These are phyloP conservation scores for Podosphaera aphanis DNA, from an alignment of 2,329 filamentous ascomycete species.

Conservation along the genomic window DNA sequence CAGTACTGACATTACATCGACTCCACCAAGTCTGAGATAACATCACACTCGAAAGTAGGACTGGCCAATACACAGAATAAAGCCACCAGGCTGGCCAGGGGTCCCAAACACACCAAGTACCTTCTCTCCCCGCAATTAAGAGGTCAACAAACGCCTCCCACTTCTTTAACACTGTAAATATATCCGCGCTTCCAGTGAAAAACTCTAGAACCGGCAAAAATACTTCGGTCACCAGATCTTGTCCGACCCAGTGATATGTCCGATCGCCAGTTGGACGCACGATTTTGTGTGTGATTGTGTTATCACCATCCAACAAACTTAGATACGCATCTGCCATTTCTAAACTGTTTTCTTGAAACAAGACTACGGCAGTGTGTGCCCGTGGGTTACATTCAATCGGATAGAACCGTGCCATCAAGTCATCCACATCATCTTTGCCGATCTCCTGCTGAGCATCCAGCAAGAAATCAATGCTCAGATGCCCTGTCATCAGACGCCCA, in stretches of 20 bases:
- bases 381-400: conserved; percentile 52
- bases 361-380: conserved; percentile 40
- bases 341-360: conserved; percentile 27
- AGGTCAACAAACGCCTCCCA: conserved; percentile 17
- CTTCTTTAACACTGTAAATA: conserved; percentile 7
- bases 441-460: conserved; percentile 23
- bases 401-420: conserved; percentile 24
- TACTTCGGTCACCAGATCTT: conserved; percentile 33
- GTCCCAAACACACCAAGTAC: conserved; percentile 28
- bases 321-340: conserved; percentile 28
- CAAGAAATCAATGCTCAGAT: conserved; percentile 50
- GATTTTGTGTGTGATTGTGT: background rate
- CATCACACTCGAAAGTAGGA: conserved; percentile 24
- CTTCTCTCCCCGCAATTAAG: conserved; percentile 28
- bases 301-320: conserved; percentile 17
- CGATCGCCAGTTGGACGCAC: conserved; percentile 11
- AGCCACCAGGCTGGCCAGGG: conserved; percentile 32
- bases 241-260: conserved; percentile 41
- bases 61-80: conserved; percentile 32
- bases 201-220: conserved; percentile 22
- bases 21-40: conserved; percentile 30
- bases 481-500: conserved; percentile 35
- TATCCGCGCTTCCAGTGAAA: conserved; percentile 9
- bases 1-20: conserved; percentile 43
- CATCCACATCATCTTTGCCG: background rate